These are phyloP conservation scores for Marsdenia floribunda DNA, from an alignment of 257 asterid genomes.

Conservation along the genomic window DNA sequence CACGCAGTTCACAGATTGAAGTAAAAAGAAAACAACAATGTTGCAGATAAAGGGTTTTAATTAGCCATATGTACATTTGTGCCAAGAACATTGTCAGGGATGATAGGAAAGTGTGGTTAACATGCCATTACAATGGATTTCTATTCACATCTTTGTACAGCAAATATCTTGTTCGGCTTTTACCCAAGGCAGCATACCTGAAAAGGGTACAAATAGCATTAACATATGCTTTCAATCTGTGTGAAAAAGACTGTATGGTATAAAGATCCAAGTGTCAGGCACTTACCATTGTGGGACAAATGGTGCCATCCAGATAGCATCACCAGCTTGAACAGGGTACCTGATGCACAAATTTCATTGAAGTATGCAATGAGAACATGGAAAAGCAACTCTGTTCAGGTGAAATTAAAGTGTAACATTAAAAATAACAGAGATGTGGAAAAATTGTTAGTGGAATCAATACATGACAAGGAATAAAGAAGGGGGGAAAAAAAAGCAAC, in stretches of 20 bases:
- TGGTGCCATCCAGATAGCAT: conserved; percentile 97
- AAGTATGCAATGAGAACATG: background rate
- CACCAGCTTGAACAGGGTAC: conserved; percentile 97
- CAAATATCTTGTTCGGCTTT: conserved; percentile 69
- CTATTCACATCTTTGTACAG: conserved; percentile 89
- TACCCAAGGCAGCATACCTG: conserved; percentile 98
- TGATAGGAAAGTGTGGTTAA: background rate
- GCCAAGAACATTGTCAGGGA: background rate
- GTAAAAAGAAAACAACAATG: background rate
- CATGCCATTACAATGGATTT: conserved; percentile 46
- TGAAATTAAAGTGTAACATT: background rate
- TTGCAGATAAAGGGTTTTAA: background rate
- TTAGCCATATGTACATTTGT: conserved; percentile 7
- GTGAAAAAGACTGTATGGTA: background rate
- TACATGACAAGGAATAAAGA: background rate
- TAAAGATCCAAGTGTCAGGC: conserved; percentile 1
- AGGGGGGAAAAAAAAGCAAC: background rate
- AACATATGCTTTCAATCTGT: background rate
- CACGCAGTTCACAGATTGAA: background rate
- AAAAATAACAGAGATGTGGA: background rate
- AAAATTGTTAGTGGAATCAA: background rate
- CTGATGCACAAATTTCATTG: conserved; percentile 33
- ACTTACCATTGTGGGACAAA: conserved; percentile 96
- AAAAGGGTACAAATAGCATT: conserved; percentile 6
- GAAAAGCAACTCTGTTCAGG: background rate